Conservation (phyloP, 768 basidiomycete species). For the Suillus spraguei region DNA sequence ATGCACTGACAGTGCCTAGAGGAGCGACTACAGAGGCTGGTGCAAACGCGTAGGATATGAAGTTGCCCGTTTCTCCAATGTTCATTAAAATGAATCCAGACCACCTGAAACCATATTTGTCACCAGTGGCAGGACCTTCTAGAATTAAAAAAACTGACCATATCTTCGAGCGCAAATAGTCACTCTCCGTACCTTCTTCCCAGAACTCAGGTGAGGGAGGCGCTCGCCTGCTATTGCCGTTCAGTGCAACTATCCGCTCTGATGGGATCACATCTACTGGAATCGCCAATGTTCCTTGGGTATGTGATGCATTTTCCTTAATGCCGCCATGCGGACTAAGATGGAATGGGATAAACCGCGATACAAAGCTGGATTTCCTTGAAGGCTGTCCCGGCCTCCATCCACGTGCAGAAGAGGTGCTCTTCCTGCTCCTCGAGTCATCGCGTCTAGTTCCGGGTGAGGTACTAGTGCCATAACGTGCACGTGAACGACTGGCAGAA, state of each 20-base stretch:
- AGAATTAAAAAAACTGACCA: constrained; percentile 55
- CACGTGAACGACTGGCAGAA: neutral
- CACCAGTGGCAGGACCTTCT: neutral
- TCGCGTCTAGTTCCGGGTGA: constrained; percentile 18
- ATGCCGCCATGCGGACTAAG: constrained; percentile 15
- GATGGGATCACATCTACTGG: constrained; percentile 47
- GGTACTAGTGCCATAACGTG: constrained; percentile 24
- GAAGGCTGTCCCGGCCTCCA: constrained; percentile 19
- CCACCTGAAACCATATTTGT: constrained; percentile 62
- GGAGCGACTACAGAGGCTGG: constrained; percentile 95
- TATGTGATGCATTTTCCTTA: constrained; percentile 12
- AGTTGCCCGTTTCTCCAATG: constrained; percentile 88
- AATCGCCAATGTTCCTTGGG: constrained; percentile 19
- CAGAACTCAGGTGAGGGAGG: constrained; percentile 20
- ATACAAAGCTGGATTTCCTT: constrained; percentile 35
- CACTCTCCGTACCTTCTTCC: constrained; percentile 56
- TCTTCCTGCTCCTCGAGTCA: constrained; percentile 31
- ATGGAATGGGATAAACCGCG: constrained; percentile 39
- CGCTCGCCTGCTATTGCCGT: constrained; percentile 23
- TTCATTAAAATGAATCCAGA: constrained; percentile 87
- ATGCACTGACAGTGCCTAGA: constrained; percentile 78
- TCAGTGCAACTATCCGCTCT: constrained; percentile 28
- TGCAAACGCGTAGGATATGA: constrained; percentile 87
- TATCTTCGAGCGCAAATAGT: constrained; percentile 82
- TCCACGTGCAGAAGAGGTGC: constrained; percentile 20